Evolutionary conservation across 2,329 filamentous ascomycete species (phyloP).

Genomic region (Teratosphaeria viscida): DNA sequence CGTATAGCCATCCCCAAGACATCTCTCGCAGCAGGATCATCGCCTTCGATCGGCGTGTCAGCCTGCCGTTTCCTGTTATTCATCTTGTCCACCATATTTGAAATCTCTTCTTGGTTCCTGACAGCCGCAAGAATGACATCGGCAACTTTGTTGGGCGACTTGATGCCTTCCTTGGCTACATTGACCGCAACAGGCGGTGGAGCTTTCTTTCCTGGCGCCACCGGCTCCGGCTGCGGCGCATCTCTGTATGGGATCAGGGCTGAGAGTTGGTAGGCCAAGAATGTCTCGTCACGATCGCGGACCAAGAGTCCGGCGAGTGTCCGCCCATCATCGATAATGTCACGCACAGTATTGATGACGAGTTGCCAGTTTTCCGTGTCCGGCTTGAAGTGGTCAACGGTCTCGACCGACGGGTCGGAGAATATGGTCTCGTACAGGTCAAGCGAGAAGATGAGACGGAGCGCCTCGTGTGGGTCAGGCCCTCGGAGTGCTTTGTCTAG

Average conservation of each 20-base stretch:
- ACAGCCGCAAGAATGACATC: conserved; percentile 57
- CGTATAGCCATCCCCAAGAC: conserved; percentile 64
- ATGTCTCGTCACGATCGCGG: conserved; percentile 53
- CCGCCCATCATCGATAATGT: conserved; percentile 33
- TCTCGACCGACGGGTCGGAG: conserved; percentile 47
- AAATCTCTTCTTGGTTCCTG: conserved; percentile 54
- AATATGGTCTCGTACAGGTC: conserved; percentile 64
- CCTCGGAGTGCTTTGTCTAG: conserved; percentile 84
- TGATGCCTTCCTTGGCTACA: conserved; percentile 67
- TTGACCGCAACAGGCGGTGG: conserved; percentile 50
- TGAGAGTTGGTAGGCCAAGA: conserved; percentile 65
- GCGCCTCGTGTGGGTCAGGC: conserved; percentile 50
- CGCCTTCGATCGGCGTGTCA: conserved; percentile 33
- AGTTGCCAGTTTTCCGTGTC: conserved; percentile 50
- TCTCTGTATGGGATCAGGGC: conserved; percentile 65
- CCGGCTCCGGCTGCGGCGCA: conserved; percentile 30
- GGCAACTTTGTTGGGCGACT: conserved; percentile 63
- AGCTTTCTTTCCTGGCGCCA: conserved; percentile 38
- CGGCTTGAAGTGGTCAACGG: conserved; percentile 43
- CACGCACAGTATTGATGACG: conserved; percentile 54
- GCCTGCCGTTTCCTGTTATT: conserved; percentile 39
- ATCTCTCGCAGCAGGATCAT: conserved; percentile 44
- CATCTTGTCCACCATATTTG: conserved; percentile 44
- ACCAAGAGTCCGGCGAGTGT: conserved; percentile 36
- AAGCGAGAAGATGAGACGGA: conserved; percentile 57